Base-by-base conservation (phyloP, 1,284 basidiomycete genomes). In the Naganishia albida region DNA sequence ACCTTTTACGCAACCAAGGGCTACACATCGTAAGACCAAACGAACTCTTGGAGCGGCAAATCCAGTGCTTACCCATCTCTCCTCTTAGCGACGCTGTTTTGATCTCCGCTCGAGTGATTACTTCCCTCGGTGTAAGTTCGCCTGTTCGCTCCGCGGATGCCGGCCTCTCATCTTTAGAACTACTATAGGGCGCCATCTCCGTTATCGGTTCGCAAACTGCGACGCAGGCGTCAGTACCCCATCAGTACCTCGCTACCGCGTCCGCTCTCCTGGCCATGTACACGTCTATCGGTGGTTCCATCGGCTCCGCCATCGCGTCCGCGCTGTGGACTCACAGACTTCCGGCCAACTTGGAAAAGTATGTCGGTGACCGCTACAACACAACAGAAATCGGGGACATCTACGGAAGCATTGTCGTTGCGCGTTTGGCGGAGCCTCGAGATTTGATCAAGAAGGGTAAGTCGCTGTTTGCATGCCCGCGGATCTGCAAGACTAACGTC, bases 181-280 rank as follows among this genome's bases (percentile, higher is more conserved):
- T 43, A 16, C 18, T 59, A 13, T 50, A 68, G 67, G 76, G 76
- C 40, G 72, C 70, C n/a, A 71, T 73, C 68, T 74, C 73, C 38
- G 78, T 80, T 54, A 75, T 77, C 34, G 74, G 75, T 13, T 76
- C 77, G 3, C 73, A 77, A 25, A 73, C 78, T 10, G 77, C 75
- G 0, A 70, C 75, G 2, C 79, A 80, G 51, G 79, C 74, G 0
- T 75, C 74, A 7, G 78, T 77, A 6, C 74, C 78, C 8, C 79
- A 80, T 69, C 70, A 70, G 50, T 78, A 80, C 68, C 71, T 80
- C 48, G 78, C 79, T 6, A 69, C 75, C 12, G 74, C 78, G 42
- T 77, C 77, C 60, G 72, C 78, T 6, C 71, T 78, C 26, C 72
- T 81, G 12, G 70, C 72, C 40, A 70, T 81, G 48, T 80, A 78